Percentiles rank a stretch among this genome's conserved stretches.
Conservation (phyloP, 1,139 yeast species). For the Saccharomyces uvarum region DNA sequence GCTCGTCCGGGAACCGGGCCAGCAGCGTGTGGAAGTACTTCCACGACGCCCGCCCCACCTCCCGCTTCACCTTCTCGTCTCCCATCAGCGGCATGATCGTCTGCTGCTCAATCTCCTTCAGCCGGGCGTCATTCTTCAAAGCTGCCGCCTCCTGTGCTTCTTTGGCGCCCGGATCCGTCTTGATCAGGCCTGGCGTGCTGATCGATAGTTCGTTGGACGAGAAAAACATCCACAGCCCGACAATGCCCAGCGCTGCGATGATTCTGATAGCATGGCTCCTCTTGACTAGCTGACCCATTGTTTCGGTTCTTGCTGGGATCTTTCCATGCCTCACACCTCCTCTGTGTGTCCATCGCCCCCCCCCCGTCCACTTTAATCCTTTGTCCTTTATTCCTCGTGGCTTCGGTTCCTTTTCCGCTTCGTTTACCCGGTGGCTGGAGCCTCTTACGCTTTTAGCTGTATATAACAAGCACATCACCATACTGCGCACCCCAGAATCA, state of each 20-base stretch:
- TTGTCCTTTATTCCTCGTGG: not conserved
- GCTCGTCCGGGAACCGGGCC: slow-evolving; percentile 84
- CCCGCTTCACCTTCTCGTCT: slow-evolving; percentile 41
- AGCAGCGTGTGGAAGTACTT: slow-evolving; percentile 79
- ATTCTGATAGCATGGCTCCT: slow-evolving; percentile 10
- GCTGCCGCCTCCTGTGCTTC: slow-evolving; percentile 1
- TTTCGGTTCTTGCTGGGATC: not conserved
- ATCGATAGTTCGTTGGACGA: slow-evolving; percentile 8
- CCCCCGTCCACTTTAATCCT: not conserved
- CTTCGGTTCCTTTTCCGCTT: not conserved
- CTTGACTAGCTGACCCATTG: slow-evolving; percentile 8
- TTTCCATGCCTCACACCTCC: not conserved
- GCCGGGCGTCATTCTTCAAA: not conserved
- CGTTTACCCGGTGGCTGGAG: not conserved
- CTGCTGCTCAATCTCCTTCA: slow-evolving; percentile 6
- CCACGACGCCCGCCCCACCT: slow-evolving; percentile 82
- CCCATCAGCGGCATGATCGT: slow-evolving; percentile 80
- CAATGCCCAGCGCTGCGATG: slow-evolving; percentile 11
- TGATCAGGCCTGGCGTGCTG: not conserved
- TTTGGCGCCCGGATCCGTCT: not conserved
- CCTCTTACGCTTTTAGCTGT: not conserved
- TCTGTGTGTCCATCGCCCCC: not conserved
- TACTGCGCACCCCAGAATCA: not conserved
- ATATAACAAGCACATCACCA: not conserved
- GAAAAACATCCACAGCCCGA: slow-evolving; percentile 17